phyloP scores from a whole-genome alignment of 2,329 filamentous ascomycete species.

The Ophiostoma perfectum region DNA sequence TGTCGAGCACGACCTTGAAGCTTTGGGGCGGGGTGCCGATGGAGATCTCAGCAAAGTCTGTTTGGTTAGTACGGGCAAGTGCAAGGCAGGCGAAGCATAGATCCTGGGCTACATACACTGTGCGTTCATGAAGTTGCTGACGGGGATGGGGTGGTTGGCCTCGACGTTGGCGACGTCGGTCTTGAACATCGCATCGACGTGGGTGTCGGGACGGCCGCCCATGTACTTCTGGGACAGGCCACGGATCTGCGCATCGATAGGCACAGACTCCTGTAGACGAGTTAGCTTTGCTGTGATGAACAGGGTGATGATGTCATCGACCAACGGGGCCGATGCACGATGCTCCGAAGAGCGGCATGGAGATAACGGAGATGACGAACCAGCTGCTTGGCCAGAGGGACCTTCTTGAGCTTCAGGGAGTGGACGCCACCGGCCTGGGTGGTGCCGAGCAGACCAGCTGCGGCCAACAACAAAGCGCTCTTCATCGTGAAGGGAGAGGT shows the following conservation, averaged over 20 bases:
- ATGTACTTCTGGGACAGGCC: conserved; percentile 95
- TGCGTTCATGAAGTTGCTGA: conserved; percentile 97
- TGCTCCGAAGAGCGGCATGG: not conserved
- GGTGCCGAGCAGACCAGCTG: conserved; percentile 73
- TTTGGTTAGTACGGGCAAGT: not conserved
- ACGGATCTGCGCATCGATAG: conserved; percentile 74
- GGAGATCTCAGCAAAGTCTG: conserved; percentile 95
- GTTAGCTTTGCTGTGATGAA: conserved; percentile 1
- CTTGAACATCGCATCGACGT: conserved; percentile 74
- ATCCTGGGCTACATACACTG: conserved; percentile 65
- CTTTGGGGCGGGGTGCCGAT: conserved; percentile 86
- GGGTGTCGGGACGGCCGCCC: conserved; percentile 65
- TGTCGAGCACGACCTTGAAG: conserved; percentile 99
- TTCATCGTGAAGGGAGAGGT: conserved; percentile 62
- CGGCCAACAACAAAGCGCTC: conserved; percentile 65
- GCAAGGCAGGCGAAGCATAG: not conserved
- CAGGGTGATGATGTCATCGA: conserved; percentile 10
- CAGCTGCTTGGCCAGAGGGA: conserved; percentile 85
- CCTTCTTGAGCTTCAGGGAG: conserved; percentile 97
- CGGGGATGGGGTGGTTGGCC: conserved; percentile 71
- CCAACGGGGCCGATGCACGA: not conserved
- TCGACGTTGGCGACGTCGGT: conserved; percentile 62
- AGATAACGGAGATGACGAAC: conserved; percentile 40
- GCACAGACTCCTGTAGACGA: conserved; percentile 60
- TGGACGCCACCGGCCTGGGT: conserved; percentile 74